phyloP scores from a whole-genome alignment of 352 stramenopile genomes.

The Phytophthora tubulina region DNA sequence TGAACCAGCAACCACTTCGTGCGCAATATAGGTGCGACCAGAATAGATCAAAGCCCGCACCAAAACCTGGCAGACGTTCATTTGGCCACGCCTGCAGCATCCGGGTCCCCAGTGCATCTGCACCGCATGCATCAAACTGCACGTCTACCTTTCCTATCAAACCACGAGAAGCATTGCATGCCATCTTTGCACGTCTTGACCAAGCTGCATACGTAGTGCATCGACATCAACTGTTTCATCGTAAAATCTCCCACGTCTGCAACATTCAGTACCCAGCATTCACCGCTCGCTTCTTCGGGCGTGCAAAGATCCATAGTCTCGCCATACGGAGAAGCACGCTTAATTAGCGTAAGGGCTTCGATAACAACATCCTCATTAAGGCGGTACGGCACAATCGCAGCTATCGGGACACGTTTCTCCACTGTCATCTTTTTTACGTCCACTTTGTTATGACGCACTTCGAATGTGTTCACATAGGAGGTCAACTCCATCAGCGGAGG shows the following conservation, averaged over 20 bases:
- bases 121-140: neutral
- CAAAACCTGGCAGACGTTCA: neutral
- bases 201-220: constrained; percentile 11
- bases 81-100: neutral
- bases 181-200: neutral
- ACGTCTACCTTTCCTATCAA: neutral
- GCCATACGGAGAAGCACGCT: neutral
- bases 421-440: neutral
- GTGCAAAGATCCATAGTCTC: neutral
- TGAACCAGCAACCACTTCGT: neutral
- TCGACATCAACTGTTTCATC: constrained; percentile 10
- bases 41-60: constrained; percentile 1
- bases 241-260: neutral
- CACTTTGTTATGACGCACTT: no score
- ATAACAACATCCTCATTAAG: neutral
- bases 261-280: constrained; percentile 3
- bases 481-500: no score
- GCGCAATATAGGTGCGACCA: constrained; percentile 5
- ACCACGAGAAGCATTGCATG: constrained; percentile 6
- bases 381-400: neutral
- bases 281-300: neutral
- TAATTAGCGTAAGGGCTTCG: neutral
- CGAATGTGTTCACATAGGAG: no score
- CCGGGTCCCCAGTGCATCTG: neutral
- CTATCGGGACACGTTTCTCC: neutral